Percentiles rank a stretch among this genome's conserved stretches.
phyloP scores from a whole-genome alignment of 2,329 filamentous ascomycete species.

The Cladosporium cucumerinum region DNA sequence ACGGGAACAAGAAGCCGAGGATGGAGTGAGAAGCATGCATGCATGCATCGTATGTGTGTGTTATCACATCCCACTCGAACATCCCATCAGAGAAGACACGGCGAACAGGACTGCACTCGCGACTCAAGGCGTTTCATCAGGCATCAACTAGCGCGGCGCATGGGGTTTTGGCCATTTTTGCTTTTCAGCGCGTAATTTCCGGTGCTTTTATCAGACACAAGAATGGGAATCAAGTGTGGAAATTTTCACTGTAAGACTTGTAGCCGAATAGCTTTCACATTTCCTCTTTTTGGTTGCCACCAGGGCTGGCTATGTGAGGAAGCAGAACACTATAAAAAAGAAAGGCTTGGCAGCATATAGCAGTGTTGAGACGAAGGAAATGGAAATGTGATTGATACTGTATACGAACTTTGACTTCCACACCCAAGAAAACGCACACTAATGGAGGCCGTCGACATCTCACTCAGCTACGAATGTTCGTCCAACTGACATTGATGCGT shows the following conservation, averaged over 20 bases:
- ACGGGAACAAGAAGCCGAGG: conserved; percentile 22
- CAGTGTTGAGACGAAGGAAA: not conserved
- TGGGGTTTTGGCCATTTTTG: not conserved
- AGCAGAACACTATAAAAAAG: not conserved
- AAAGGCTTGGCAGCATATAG: not conserved
- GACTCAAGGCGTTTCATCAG: not conserved
- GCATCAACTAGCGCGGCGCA: conserved; percentile 11
- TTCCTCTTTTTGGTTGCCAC: not conserved
- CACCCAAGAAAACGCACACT: not conserved
- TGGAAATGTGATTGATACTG: not conserved
- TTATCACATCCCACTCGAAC: not conserved
- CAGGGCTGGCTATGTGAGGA: not conserved
- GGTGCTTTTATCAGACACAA: not conserved
- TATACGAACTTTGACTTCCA: not conserved
- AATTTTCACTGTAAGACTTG: not conserved
- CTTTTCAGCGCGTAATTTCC: not conserved
- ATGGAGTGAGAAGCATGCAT: conserved; percentile 6
- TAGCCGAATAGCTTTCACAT: not conserved
- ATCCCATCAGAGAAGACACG: not conserved
- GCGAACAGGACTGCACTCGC: not conserved
- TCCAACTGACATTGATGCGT: not conserved
- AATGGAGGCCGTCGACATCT: not conserved
- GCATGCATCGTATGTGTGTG: not conserved
- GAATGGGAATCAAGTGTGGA: not conserved
- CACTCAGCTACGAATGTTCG: not conserved